Percentiles rank a stretch among this genome's conserved stretches.
Evolutionary conservation across 371 early-diverging fungal species (phyloP).

Genomic region (Basidiobolus heterosporus): DNA sequence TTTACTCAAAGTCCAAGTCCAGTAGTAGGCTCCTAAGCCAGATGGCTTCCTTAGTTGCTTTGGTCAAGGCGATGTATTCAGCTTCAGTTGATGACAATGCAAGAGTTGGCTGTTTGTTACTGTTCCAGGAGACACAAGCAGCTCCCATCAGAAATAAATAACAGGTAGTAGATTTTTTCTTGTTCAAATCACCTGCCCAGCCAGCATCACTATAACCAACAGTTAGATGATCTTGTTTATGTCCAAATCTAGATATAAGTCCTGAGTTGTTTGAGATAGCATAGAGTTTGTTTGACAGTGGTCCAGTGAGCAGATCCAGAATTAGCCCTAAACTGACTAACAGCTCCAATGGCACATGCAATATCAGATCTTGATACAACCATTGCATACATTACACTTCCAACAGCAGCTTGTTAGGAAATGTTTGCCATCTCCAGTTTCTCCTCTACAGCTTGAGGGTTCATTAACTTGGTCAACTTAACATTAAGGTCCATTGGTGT

Average conservation of each 20-base stretch:
- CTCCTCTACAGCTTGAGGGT: too few species aligned
- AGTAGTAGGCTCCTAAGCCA: not conserved
- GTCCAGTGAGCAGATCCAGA: slow-evolving; percentile 3
- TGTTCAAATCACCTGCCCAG: slow-evolving; percentile 1
- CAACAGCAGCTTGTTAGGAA: slow-evolving; percentile 2
- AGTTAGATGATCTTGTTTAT: not conserved
- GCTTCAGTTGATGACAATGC: slow-evolving; percentile 11
- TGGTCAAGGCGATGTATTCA: slow-evolving; percentile 4
- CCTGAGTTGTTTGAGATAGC: slow-evolving; percentile 2
- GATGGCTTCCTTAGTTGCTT: slow-evolving; percentile 4
- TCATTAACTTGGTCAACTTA: too few species aligned
- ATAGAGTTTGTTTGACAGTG: not conserved
- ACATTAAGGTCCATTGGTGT: too few species aligned
- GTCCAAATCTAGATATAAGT: too few species aligned
- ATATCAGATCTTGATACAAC: slow-evolving; percentile 2
- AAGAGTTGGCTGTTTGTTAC: slow-evolving; percentile 3
- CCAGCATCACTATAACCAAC: slow-evolving; percentile 3
- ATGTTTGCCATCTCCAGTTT: too few species aligned
- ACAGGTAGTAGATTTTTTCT: slow-evolving; percentile 5
- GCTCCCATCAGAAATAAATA: slow-evolving; percentile 1
- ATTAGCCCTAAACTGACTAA: not conserved
- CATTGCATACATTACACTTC: slow-evolving; percentile 3
- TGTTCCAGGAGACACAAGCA: slow-evolving; percentile 6
- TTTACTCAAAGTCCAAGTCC: not conserved
- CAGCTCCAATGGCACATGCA: slow-evolving; percentile 1